phyloP scores from a whole-genome alignment of 208 protist genomes.

The Leptomonas pyrrhocoris region DNA sequence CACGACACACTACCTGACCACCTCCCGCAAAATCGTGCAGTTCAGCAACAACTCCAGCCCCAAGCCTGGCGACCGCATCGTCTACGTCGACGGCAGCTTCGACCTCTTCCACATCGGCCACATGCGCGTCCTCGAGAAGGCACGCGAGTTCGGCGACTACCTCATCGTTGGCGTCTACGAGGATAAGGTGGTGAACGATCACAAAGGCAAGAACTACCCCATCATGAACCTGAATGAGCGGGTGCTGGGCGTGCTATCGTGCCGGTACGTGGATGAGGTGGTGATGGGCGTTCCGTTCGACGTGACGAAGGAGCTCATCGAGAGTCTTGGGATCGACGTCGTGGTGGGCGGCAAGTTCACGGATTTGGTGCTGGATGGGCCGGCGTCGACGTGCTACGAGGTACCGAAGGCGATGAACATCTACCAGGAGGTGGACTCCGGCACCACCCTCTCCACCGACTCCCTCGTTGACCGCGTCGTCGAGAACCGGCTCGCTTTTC shows the following conservation, averaged over 20 bases:
- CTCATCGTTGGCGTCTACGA: slow-evolving; percentile 97
- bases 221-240: slow-evolving; percentile 99
- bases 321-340: slow-evolving; percentile 76
- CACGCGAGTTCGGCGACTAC: slow-evolving; percentile 93
- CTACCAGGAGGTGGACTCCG: slow-evolving; percentile 78
- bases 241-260: slow-evolving; percentile 95
- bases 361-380: slow-evolving; percentile 22
- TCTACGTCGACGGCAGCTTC: slow-evolving; percentile 98
- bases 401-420: slow-evolving; percentile 85
- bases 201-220: slow-evolving; percentile 94
- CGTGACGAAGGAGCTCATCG: slow-evolving; percentile 93
- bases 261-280: slow-evolving; percentile 98
- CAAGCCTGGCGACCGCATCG: slow-evolving; percentile 87
- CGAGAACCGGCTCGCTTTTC: slow-evolving; percentile 65
- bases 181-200: slow-evolving; percentile 91
- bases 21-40: slow-evolving; percentile 95
- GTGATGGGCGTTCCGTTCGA: slow-evolving; percentile 96
- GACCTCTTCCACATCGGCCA: slow-evolving; percentile 98
- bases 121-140: slow-evolving; percentile 93
- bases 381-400: slow-evolving; percentile 41
- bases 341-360: slow-evolving; percentile 88
- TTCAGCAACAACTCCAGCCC: slow-evolving; percentile 93
- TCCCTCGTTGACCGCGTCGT: slow-evolving; percentile 86
- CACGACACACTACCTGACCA: slow-evolving; percentile 84
- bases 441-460: slow-evolving; percentile 59